Evolutionary conservation across 2,329 filamentous ascomycete species (phyloP), one percentile per base, ranked within the genome.

Genomic region (Alternaria triticina): DNA sequence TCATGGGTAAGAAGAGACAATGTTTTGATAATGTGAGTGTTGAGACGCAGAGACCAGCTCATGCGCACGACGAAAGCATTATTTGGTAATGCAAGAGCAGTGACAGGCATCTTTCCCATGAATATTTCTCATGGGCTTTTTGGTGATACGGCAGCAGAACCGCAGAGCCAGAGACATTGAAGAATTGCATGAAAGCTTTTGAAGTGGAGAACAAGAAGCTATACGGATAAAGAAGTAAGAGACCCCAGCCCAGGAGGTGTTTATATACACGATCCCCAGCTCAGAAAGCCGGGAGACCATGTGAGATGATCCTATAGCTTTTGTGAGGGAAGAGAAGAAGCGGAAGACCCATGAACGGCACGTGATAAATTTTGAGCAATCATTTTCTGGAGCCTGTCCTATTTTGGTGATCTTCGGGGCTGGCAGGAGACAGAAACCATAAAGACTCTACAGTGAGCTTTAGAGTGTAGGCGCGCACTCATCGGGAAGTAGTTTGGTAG

Each of bases 181-280:
- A n/a, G 8, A 8, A 4, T 25, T 9, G 25, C n/a, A 9, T 25
- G 6, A 9, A 25, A 5, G 8, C 3, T 47, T 49, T 50, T 30
- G n/a, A 2, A 3, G 6, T 30, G 3, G 8, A 15, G 7, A 1
- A 6, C n/a, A 15, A 4, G 10, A 22, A 20, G 6, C 0, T 50
- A 6, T 6, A 13, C 11, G 2, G 9, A 1, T 50, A 4, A 9
- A 6, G 4, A 50, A 22, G 27, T 33, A 22, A 6, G 6, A n/a
- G 2, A 20, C 4, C 5, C 4, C 6, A 15, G 8, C 12, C 17
- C 13, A 6, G 7, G 28, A 51, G n/a, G 4, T 12, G 3, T 51
- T 51, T 33, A 22, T 51, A 11, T 51, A 33, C 17, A 6, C 4
- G 4, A 1, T 11, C 5, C 1, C 28, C 5, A 7, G 17, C 27